Conservation (phyloP, 345 rosid genomes). For the Kernera saxatilis region DNA sequence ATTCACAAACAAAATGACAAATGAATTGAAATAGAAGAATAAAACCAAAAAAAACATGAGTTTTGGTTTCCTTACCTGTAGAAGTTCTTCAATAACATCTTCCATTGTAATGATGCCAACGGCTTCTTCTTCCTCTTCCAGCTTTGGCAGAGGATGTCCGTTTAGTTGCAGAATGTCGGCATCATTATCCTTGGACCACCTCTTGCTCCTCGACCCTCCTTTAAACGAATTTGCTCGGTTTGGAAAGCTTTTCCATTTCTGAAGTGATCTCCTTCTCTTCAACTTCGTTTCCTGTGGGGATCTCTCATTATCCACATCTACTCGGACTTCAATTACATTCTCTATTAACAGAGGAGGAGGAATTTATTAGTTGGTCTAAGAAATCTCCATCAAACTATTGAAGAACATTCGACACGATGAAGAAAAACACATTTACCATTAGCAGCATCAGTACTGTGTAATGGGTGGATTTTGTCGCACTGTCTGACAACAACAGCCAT, state of each 20-base stretch:
- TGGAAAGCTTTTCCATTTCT: conserved; percentile 80
- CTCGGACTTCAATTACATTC: conserved; percentile 40
- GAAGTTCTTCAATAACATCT: conserved; percentile 91
- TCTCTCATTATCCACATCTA: conserved; percentile 51
- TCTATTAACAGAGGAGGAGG: conserved; percentile 20
- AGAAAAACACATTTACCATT: neutral
- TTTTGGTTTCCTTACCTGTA: conserved; percentile 44
- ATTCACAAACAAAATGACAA: neutral
- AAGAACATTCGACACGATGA: too few species aligned
- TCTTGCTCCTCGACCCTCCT: conserved; percentile 52
- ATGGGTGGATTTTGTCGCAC: conserved; percentile 22
- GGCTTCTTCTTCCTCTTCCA: conserved; percentile 73
- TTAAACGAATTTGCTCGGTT: conserved; percentile 27
- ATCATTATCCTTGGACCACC: conserved; percentile 61
- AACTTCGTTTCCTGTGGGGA: conserved; percentile 32
- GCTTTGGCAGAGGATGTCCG: conserved; percentile 46
- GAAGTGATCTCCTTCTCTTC: conserved; percentile 51
- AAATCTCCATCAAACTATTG: neutral
- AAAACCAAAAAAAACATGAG: neutral
- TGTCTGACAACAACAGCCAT: conserved; percentile 79
- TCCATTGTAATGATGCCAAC: conserved; percentile 91
- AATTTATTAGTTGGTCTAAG: neutral
- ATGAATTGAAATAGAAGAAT: neutral
- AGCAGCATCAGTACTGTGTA: neutral
- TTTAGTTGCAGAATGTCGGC: conserved; percentile 59